Percentiles rank a stretch among this genome's conserved stretches.
These are phyloP conservation scores for Apiotrichum laibachii DNA, from an alignment of 1,284 basidiomycete genomes.

Conservation along the genomic window DNA sequence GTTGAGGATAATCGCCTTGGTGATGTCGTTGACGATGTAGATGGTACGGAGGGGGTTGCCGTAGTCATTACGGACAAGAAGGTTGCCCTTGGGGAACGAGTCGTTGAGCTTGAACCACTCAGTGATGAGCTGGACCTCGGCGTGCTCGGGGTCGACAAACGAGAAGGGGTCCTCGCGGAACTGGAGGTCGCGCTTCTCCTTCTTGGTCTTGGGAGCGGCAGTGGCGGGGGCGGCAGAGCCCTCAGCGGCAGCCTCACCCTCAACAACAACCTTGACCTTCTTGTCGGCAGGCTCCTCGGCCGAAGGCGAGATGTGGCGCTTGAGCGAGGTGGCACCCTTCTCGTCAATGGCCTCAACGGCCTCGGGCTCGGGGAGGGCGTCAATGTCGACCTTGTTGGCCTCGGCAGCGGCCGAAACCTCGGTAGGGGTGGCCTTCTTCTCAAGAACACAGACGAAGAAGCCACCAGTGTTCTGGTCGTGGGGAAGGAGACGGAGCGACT, in stretches of 20 bases:
- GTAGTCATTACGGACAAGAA: slow-evolving; percentile 83
- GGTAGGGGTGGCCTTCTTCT: slow-evolving; percentile 52
- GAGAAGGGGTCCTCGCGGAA: slow-evolving; percentile 93
- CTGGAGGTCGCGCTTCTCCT: slow-evolving; percentile 51
- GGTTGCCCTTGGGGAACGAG: slow-evolving; percentile 60
- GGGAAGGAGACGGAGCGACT: slow-evolving; percentile 83
- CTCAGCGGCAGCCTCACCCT: slow-evolving; percentile 11
- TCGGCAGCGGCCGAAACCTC: not conserved
- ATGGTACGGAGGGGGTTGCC: slow-evolving; percentile 76
- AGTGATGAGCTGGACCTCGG: slow-evolving; percentile 63
- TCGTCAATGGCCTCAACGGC: slow-evolving; percentile 25
- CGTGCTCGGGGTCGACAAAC: slow-evolving; percentile 69
- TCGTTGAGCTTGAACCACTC: slow-evolving; percentile 69
- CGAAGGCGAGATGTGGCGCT: slow-evolving; percentile 29
- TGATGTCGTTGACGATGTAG: slow-evolving; percentile 83
- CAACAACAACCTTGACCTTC: slow-evolving; percentile 27
- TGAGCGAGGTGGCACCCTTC: slow-evolving; percentile 25
- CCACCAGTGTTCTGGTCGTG: slow-evolving; percentile 96
- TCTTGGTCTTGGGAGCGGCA: slow-evolving; percentile 23
- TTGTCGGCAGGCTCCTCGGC: slow-evolving; percentile 20
- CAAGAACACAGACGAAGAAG: slow-evolving; percentile 91
- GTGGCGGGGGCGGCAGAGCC: not conserved
- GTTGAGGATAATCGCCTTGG: slow-evolving; percentile 71
- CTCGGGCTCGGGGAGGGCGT: slow-evolving; percentile 11
- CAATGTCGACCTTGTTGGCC: slow-evolving; percentile 12